Percentiles rank a stretch among this genome's conserved stretches.
Conservation (phyloP, 2,329 filamentous ascomycete genomes). For the Diaporthe ampelina region DNA sequence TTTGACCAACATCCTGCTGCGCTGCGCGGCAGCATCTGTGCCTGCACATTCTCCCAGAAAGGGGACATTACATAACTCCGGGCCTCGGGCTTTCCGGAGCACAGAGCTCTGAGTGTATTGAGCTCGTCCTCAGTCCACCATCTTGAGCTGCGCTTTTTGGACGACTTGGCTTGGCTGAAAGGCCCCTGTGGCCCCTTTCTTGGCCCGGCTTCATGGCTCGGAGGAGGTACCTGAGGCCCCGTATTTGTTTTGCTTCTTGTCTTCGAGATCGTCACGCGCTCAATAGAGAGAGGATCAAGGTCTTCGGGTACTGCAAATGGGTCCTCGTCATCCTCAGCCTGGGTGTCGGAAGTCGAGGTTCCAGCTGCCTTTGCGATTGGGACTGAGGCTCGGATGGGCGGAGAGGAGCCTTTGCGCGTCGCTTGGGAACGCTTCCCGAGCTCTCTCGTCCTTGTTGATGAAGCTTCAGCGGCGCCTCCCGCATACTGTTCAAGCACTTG, state of each 20-base stretch:
- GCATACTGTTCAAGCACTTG: neutral
- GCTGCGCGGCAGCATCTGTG: neutral
- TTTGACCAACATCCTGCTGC: neutral
- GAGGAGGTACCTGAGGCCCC: accelerated
- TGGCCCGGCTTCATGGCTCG: too few species aligned
- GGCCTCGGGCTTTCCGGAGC: neutral
- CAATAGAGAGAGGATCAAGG: neutral
- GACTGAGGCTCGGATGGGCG: neutral
- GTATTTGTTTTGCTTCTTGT: accelerated
- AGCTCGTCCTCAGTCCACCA: neutral
- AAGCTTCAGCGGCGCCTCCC: neutral
- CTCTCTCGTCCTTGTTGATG: neutral
- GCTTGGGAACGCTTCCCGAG: neutral
- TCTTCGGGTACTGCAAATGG: neutral
- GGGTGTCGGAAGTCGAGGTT: neutral
- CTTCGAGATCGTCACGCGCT: neutral
- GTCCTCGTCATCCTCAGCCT: neutral
- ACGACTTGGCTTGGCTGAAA: accelerated
- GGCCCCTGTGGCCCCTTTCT: too few species aligned
- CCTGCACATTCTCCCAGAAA: neutral
- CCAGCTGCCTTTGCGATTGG: neutral
- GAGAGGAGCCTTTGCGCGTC: too few species aligned
- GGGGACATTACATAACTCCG: accelerated
- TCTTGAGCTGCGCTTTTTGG: accelerated
- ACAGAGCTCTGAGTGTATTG: neutral